These are phyloP conservation scores for Saccharomycopsis crataegensis DNA, from an alignment of 1,139 yeast species.

Conservation along the genomic window DNA sequence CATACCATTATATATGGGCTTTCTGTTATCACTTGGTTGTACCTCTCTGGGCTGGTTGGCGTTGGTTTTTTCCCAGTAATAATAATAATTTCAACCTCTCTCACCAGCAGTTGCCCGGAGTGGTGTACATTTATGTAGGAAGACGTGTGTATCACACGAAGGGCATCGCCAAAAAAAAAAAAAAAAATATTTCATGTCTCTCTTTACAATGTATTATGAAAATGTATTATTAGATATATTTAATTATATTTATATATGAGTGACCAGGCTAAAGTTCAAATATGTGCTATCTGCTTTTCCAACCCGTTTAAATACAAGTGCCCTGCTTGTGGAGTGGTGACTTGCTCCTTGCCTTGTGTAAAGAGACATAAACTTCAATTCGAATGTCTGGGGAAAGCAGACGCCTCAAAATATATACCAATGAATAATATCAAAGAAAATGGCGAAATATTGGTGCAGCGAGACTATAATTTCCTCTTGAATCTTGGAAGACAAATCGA, in stretches of 20 bases:
- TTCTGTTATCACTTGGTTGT: no score
- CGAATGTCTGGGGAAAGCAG: conserved; percentile 62
- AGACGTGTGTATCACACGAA: not conserved
- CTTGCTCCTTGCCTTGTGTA: conserved; percentile 71
- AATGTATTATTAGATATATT: not conserved
- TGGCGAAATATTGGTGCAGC: conserved; percentile 44
- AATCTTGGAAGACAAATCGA: conserved; percentile 51
- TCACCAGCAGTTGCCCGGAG: not conserved
- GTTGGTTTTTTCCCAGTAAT: no score
- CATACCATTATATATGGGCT: no score
- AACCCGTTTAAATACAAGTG: conserved; percentile 62
- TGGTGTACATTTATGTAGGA: not conserved
- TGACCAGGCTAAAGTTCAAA: not conserved
- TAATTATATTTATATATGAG: not conserved
- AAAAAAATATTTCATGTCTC: not conserved
- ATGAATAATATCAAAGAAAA: conserved; percentile 30
- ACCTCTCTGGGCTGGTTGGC: no score
- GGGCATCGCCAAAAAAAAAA: not conserved
- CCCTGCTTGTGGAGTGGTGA: conserved; percentile 63
- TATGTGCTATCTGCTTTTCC: conserved; percentile 47
- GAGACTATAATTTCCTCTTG: conserved; percentile 77
- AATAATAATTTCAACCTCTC: no score
- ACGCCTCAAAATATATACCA: conserved; percentile 51
- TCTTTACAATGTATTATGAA: not conserved
- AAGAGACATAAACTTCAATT: conserved; percentile 56